Base-by-base conservation (phyloP, 305 asterid species). In the Solanum aculeatissimum region DNA sequence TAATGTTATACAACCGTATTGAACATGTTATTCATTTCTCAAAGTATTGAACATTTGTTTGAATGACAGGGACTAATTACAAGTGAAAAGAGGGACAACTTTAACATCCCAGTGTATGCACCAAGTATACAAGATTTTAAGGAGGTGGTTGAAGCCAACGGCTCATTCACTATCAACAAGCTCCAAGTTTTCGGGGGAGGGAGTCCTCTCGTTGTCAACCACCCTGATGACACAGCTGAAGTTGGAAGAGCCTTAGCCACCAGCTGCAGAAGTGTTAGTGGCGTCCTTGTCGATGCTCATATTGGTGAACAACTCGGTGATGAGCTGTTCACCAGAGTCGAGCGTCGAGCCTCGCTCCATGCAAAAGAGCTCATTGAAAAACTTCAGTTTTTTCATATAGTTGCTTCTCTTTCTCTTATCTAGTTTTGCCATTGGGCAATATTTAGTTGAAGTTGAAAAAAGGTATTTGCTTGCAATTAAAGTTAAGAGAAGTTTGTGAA, bases 211-310 rank as follows among this genome's bases (percentile, higher is more conserved):
- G 99, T 96, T 74, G 97, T 96, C 35, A 90, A 81, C 86, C 94
- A 88, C 77, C 98, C 98, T 0, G 95, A 92, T 7, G 97, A 96
- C n/a, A 91, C 90, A 42, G 93, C 90, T 7, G 99, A 96, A 93
- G 86, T 95, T 38, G 99, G 99, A 42, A 95, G 92, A 9, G 98
- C 95, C 27, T 87, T 96, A 13, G 98, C 97, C 85, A 94, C 81
- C 86, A 95, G 97, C 71, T 96, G 98, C 86, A 90, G 98, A 43
- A 96, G 98, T 21, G 94, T 96, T 1, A 88, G 93, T 81, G 98
- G 97, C 0, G 99, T 96, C 77, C 92, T 96, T 1, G 99, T 96
- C 0, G 99, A 96, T 9, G 98, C 98, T 2, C 98, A 95, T 87
- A 93, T 96, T 1, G 98, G 98, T 2, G 98, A 94, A 15, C 87